phyloP scores from a whole-genome alignment of 306 rosid genomes.

The Castanospermum australe region DNA sequence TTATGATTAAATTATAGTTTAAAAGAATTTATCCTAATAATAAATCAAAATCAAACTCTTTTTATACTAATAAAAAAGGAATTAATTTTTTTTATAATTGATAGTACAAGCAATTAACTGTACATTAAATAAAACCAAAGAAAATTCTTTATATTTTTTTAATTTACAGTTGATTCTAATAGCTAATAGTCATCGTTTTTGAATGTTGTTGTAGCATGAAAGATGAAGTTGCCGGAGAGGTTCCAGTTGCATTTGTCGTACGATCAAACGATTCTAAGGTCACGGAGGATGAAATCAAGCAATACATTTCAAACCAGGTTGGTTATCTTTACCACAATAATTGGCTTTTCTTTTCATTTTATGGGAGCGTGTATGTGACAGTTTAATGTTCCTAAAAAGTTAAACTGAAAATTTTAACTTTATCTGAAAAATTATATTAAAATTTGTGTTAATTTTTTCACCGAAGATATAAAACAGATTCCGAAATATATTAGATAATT shows the following conservation, averaged over 20 bases:
- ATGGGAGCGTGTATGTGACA: background rate
- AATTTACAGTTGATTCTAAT: background rate
- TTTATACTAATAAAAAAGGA: background rate
- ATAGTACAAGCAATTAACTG: background rate
- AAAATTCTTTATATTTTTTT: background rate
- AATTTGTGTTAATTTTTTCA: too few species aligned
- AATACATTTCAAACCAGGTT: conserved; percentile 79
- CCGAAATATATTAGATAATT: too few species aligned
- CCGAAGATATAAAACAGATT: too few species aligned
- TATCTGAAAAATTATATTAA: too few species aligned
- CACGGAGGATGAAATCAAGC: conserved; percentile 70
- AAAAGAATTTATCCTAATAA: too few species aligned
- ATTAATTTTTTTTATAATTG: background rate
- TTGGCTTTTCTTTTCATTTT: background rate
- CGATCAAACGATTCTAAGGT: conserved; percentile 61
- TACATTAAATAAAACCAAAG: background rate
- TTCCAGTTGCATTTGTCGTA: conserved; percentile 85
- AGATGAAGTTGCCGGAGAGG: conserved; percentile 84
- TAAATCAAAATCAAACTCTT: too few species aligned
- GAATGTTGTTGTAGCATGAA: conserved; percentile 68
- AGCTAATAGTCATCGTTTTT: background rate
- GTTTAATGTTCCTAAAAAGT: background rate
- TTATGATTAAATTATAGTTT: too few species aligned
- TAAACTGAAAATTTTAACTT: too few species aligned
- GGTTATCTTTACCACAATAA: conserved; percentile 39